Evolutionary conservation across 2,329 filamentous ascomycete genomes (phyloP).

Genomic region (Claviceps citrina): DNA sequence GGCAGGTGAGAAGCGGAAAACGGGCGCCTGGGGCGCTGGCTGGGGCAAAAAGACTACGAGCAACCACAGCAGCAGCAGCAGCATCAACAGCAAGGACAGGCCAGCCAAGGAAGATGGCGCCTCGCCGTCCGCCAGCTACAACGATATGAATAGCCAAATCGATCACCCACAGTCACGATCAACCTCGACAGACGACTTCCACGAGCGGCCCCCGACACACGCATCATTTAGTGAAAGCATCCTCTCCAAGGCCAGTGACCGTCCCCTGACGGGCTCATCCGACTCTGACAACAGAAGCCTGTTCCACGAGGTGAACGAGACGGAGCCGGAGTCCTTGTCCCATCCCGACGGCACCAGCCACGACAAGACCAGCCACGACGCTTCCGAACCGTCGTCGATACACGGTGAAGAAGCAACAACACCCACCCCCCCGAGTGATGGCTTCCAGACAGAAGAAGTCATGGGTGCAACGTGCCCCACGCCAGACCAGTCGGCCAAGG

Average conservation of each 20-base stretch:
- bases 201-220: slow-evolving; percentile 21
- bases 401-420: slow-evolving; percentile 6
- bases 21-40: slow-evolving; percentile 27
- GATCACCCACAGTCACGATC: slow-evolving; percentile 17
- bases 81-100: slow-evolving; percentile 9
- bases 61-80: not conserved
- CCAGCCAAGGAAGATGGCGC: slow-evolving; percentile 16
- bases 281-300: slow-evolving; percentile 1
- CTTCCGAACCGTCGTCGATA: not conserved
- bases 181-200: slow-evolving; percentile 15
- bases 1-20: slow-evolving; percentile 62
- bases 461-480: slow-evolving; percentile 7
- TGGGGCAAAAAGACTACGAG: slow-evolving; percentile 25
- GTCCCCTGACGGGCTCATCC: not conserved
- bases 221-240: slow-evolving; percentile 10
- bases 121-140: slow-evolving; percentile 21
- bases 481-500: not conserved
- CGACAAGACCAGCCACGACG: not conserved
- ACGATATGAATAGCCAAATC: slow-evolving; percentile 24
- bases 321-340: not conserved
- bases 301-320: not conserved
- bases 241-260: slow-evolving; percentile 5
- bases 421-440: slow-evolving; percentile 9
- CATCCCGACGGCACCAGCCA: not conserved
- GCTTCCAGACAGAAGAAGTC: slow-evolving; percentile 15